Base-by-base conservation (phyloP, 257 asterid genomes). In the Jacaranda mimosifolia region DNA sequence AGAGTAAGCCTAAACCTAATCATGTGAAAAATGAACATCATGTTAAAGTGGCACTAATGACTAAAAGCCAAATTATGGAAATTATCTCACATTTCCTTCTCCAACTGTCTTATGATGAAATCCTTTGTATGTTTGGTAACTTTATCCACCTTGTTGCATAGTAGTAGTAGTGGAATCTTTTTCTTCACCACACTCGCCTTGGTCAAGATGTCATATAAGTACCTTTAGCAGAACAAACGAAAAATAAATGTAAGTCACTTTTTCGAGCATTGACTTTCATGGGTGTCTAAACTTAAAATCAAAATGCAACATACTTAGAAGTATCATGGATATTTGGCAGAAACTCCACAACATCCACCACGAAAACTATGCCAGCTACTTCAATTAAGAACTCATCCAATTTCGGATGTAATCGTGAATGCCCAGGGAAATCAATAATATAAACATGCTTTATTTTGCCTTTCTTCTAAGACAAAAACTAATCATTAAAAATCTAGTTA, bases 131-230 rank as follows among this genome's bases (percentile, higher is more conserved):
- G 98, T 60, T 98, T 98, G 32, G 96, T 89, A 78, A 90, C 87
- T 80, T 89, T 91, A 78, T 91, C 99, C 82, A 93, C 96, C 87
- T 95, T 95, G 91, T 91, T 93, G 90, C 99, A 93, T 78, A 93
- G 84, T 26, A 95, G 81, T n/a, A 91, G 82, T 53, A 91, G 43
- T 18, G 97, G 97, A 70, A 83, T 81, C 79, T 87, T 95, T 69
- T 77, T 87, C 91, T 95, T 90, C 78, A 92, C 94, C 14, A 91
- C 90, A 68, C 76, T 73, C 45, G 87, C 92, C 76, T 90, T 88
- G 10, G 99, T 95, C 86, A 95, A 76, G 58, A 95, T 84, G 57
- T 95, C 97, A 82, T 89, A 94, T 0, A 92, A 88, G 88, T 90
- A 92, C 92, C 98, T 94, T 58, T 68, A 73, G 65, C 57, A 14